Evolutionary conservation across 2,329 filamentous ascomycete genomes (phyloP).

Genomic region (Aureobasidium zeae): DNA sequence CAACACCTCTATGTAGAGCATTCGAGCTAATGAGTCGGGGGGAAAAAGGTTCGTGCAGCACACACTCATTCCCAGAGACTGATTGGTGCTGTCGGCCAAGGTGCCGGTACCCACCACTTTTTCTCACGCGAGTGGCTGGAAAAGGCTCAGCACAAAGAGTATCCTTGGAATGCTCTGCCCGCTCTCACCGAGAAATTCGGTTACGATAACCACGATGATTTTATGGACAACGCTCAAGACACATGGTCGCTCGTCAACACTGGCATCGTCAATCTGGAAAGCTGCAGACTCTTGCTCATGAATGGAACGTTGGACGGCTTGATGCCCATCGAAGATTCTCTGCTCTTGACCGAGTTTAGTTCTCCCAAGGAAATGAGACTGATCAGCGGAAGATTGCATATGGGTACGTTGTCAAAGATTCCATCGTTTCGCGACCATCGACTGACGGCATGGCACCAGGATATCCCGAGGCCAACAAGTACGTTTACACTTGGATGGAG

Average conservation of each 20-base stretch:
- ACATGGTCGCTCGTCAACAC: conserved; percentile 55
- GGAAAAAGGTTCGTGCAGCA: conserved; percentile 45
- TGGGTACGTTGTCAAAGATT: conserved; percentile 33
- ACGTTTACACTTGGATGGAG: conserved; percentile 55
- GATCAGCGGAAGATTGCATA: conserved; percentile 52
- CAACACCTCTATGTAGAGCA: too few relatives aligned
- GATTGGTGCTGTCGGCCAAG: conserved; percentile 51
- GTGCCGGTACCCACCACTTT: conserved; percentile 54
- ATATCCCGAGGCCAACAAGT: conserved; percentile 51
- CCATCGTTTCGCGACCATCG: neutral
- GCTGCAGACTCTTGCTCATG: conserved; percentile 50
- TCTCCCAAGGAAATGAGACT: conserved; percentile 57
- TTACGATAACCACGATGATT: conserved; percentile 22
- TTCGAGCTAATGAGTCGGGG: too few relatives aligned
- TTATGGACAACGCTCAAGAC: conserved; percentile 34
- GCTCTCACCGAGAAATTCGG: conserved; percentile 50
- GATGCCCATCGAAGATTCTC: conserved; percentile 59
- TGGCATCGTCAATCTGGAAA: conserved; percentile 45
- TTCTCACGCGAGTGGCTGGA: conserved; percentile 52
- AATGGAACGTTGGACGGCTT: conserved; percentile 54
- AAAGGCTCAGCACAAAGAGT: conserved; percentile 56
- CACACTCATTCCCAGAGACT: conserved; percentile 53
- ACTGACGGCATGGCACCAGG: conserved; percentile 22
- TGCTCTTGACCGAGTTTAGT: conserved; percentile 56
- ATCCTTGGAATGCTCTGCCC: conserved; percentile 29